These are phyloP conservation scores for Quercus rubra DNA, from an alignment of 306 rosid genomes.

Conservation along the genomic window DNA sequence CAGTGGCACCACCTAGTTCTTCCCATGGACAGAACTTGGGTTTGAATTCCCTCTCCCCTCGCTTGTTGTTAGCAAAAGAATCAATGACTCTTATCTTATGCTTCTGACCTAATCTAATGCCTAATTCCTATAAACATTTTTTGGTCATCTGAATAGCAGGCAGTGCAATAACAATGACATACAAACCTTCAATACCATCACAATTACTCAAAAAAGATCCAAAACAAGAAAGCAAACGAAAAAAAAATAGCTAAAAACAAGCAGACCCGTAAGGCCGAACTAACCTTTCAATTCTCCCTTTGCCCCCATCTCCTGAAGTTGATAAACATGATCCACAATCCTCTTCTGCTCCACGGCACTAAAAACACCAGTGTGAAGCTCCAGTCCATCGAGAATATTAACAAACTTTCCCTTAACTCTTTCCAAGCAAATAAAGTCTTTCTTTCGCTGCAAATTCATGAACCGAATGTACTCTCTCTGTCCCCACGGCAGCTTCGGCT, in stretches of 20 bases:
- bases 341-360: slow-evolving; percentile 92
- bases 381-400: slow-evolving; percentile 85
- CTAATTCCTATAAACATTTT: background rate
- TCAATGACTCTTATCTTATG: too few species aligned
- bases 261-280: background rate
- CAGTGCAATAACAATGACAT: background rate
- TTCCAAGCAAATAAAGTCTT: slow-evolving; percentile 70
- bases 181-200: background rate
- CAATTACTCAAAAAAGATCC: background rate
- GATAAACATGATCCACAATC: slow-evolving; percentile 56
- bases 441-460: slow-evolving; percentile 54
- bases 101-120: background rate
- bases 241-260: background rate
- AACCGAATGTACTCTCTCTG: slow-evolving; percentile 77
- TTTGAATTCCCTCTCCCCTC: too few species aligned
- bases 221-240: background rate
- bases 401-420: slow-evolving; percentile 63
- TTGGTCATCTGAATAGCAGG: background rate
- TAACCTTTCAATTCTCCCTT: slow-evolving; percentile 80
- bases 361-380: slow-evolving; percentile 73
- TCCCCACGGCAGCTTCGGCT: slow-evolving; percentile 68
- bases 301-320: slow-evolving; percentile 65
- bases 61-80: too few species aligned
- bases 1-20: too few species aligned
- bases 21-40: too few species aligned